Conservation (phyloP, 1,284 basidiomycete species). For the Naganishia liquefaciens region DNA sequence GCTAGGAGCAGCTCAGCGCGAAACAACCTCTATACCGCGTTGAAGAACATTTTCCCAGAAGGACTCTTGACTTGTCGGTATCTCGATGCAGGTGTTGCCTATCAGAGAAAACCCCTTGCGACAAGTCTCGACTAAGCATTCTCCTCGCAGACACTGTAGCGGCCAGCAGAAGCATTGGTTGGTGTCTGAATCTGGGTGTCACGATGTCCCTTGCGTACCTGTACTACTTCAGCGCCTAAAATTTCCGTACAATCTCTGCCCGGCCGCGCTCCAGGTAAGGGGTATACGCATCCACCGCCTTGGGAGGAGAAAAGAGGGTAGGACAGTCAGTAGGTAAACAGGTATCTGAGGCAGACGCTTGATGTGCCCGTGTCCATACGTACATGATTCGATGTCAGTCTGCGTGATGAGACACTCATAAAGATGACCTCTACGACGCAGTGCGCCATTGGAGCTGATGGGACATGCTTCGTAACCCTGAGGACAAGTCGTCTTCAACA, state of each 20-base stretch:
- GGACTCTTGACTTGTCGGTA: neutral
- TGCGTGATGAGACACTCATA: conserved; percentile 11
- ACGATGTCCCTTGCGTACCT: neutral
- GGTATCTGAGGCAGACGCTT: too few relatives aligned
- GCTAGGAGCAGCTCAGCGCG: too few relatives aligned
- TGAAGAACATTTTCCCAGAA: conserved; percentile 10
- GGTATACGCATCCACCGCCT: conserved; percentile 15
- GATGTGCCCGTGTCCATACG: neutral
- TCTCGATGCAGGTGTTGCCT: neutral
- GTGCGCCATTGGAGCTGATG: neutral
- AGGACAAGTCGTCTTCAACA: neutral
- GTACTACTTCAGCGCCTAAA: neutral
- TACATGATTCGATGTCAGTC: conserved; percentile 13
- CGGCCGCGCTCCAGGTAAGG: neutral
- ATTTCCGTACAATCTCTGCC: conserved; percentile 14
- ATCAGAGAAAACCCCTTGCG: neutral
- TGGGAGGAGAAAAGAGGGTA: neutral
- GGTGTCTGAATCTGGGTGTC: neutral
- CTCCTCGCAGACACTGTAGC: neutral
- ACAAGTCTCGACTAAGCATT: neutral
- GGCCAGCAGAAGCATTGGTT: too few relatives aligned
- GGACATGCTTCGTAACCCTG: conserved; percentile 8
- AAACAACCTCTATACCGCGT: too few relatives aligned
- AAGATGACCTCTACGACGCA: neutral
- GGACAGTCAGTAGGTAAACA: neutral